Conservation (phyloP, 164 flowering plant genomes). For the Stephania cephalantha region DNA sequence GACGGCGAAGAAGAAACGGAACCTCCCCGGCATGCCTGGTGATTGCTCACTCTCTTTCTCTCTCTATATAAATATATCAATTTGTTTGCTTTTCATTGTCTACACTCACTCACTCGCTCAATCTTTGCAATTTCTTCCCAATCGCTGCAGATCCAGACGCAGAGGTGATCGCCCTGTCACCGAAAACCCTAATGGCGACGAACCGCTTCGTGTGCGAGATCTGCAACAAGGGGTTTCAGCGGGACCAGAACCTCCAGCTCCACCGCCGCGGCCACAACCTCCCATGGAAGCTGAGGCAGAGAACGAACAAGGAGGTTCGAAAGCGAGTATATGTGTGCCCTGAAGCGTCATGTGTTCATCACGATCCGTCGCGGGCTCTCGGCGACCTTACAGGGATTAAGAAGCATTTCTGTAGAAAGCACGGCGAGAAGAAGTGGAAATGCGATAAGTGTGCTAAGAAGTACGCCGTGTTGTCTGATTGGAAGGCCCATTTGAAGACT, state of each 20-base stretch:
- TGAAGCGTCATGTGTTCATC: conserved; percentile 72
- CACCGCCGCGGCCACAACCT: conserved; percentile 74
- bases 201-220: conserved; percentile 76
- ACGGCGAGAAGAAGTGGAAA: conserved; percentile 93
- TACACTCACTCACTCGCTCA: too few relatives aligned
- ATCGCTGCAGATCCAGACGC: conserved; percentile 69
- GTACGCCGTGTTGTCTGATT: conserved; percentile 85
- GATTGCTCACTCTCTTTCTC: background rate
- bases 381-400: conserved; percentile 90
- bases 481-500: conserved; percentile 89
- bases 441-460: conserved; percentile 84
- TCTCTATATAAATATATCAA: too few relatives aligned
- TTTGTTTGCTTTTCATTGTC: too few relatives aligned
- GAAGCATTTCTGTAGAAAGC: conserved; percentile 80
- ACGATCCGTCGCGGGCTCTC: conserved; percentile 70
- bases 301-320: conserved; percentile 44
- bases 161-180: conserved; percentile 66
- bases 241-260: conserved; percentile 75
- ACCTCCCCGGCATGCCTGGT: conserved; percentile 92
- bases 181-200: conserved; percentile 65
- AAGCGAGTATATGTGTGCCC: conserved; percentile 82
- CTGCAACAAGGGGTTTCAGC: conserved; percentile 73
- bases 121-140: too few relatives aligned
- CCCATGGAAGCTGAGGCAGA: conserved; percentile 73
- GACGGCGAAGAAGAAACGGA: conserved; percentile 55